Evolutionary conservation across 2,329 filamentous ascomycete genomes (phyloP), one percentile per base, ranked within the genome.

Genomic region (Sporothrix phasma): DNA sequence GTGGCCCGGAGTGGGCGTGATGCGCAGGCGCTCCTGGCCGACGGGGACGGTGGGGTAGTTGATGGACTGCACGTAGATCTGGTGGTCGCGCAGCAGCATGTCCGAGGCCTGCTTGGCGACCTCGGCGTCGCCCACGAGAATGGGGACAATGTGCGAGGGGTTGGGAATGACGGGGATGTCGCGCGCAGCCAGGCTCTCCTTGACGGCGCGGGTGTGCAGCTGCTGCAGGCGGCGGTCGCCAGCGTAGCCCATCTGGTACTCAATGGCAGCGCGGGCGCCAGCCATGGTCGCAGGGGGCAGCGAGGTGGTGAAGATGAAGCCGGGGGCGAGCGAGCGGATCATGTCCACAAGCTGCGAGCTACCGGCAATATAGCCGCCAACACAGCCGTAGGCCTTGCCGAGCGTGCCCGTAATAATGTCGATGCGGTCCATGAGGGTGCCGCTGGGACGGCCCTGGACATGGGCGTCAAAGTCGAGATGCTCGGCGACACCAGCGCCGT

Each of bases 241-340:
- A 70, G 88, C 84, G 74, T 96, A 88, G 60, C 81, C 80, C 79
- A 90, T 88, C 76, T 97, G 94, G 74, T 97, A 97, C 73, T 97
- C 90, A 71, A 99, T 97, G 41, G 94, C 92, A 0, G 90, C 82
- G 74, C 87, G 85, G 24, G 94, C 94, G 63, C 94, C 94, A 22
- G 94, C 92, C 94, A 99, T 99, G 67, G 92, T 95, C 15, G 94
- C 92, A 0, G 94, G 94, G 3, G 94, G 94, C 13, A 99, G 85
- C 10, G 92, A 96, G 5, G 94, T 99, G 54, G 94, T 99, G 80
- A 99, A 99, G 76, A 99, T 99, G 79, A 99, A 99, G 31, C 94
- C 94, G 3, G 94, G 92, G 1, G 94, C 94, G 46, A 97, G 85
- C 8, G 94, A 97, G 61, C 94, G 90, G 71, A 99, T 89, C 67